Evolutionary conservation across 805 yeast species (phyloP).

Genomic region (Kluyveromyces wickerhamii): DNA sequence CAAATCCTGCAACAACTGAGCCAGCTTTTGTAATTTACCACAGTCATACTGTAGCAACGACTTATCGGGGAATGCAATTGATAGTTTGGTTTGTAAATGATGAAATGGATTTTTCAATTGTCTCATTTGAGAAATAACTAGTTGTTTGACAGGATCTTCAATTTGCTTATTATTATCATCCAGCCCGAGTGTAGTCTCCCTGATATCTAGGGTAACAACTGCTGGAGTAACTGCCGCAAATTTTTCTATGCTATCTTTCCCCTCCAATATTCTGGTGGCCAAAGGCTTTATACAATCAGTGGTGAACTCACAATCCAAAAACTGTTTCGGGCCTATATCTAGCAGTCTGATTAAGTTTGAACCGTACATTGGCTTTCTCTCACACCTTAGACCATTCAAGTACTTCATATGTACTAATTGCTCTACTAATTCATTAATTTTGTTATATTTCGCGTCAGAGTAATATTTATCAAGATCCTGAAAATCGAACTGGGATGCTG

Average conservation of each 20-base stretch:
- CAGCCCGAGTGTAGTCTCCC: conserved; percentile 31
- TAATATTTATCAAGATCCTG: conserved; percentile 51
- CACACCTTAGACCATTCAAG: conserved; percentile 58
- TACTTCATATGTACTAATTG: conserved; percentile 49
- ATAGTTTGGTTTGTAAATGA: conserved; percentile 72
- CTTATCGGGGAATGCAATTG: conserved; percentile 95
- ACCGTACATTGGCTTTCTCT: conserved; percentile 61
- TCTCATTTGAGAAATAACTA: conserved; percentile 8
- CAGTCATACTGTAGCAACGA: conserved; percentile 89
- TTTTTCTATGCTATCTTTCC: conserved; percentile 53
- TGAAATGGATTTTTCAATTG: conserved; percentile 51
- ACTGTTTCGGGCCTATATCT: conserved; percentile 28
- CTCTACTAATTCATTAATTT: conserved; percentile 45
- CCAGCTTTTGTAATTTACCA: conserved; percentile 87
- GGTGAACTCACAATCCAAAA: conserved; percentile 9
- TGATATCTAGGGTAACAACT: conserved; percentile 69
- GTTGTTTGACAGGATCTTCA: conserved; percentile 9
- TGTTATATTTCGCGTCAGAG: conserved; percentile 43
- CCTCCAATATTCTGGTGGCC: conserved; percentile 30
- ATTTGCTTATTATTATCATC: conserved; percentile 27
- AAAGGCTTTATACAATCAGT: conserved; percentile 37
- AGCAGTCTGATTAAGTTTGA: conserved; percentile 42
- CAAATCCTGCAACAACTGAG: conserved; percentile 64
- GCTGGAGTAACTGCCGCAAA: conserved; percentile 85
- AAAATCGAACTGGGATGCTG: conserved; percentile 18